A percentile compares a stretch with the other conserved stretches of the same genome.
Evolutionary conservation across 2,329 filamentous ascomycete species (phyloP).

Genomic region (Trichothecium sympodiale): DNA sequence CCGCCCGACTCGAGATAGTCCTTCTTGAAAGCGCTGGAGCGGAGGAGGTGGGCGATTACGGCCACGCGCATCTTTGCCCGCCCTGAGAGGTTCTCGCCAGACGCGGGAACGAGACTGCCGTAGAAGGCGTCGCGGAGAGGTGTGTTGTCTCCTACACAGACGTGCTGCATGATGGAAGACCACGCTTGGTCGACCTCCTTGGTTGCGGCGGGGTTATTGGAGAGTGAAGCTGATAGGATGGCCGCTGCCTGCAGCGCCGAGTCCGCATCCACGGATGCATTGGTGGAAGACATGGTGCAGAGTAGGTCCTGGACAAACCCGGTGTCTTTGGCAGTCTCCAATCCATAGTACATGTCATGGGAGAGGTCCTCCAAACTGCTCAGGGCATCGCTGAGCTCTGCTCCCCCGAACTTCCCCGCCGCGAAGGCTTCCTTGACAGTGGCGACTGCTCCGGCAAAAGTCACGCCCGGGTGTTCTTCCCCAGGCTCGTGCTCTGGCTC

Average conservation of each 20-base stretch:
- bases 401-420: conserved; percentile 3
- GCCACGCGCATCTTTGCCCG: conserved; percentile 9
- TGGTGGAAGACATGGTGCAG: conserved; percentile 35
- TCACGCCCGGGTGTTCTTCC: conserved; percentile 18
- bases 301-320: conserved; percentile 43
- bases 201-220: conserved; percentile 55
- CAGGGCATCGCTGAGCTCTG: conserved; percentile 35
- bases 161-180: conserved; percentile 25
- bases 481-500: conserved; percentile 25
- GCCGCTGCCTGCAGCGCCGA: conserved; percentile 42
- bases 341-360: conserved; percentile 60
- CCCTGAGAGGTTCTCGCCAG: conserved; percentile 2
- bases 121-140: conserved; percentile 29
- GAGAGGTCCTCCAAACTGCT: conserved; percentile 50
- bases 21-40: conserved; percentile 36
- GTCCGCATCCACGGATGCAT: conserved; percentile 15
- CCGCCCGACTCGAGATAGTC: conserved; percentile 45
- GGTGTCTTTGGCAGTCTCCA: conserved; percentile 47
- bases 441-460: conserved; percentile 30
- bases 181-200: conserved; percentile 37
- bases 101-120: conserved; percentile 22
- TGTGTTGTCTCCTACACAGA: conserved; percentile 20
- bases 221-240: conserved; percentile 45
- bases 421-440: conserved; percentile 33
- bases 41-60: conserved; percentile 43